Evolutionary conservation across 106 monocot genomes (phyloP), one percentile per base, ranked within the genome.

Genomic region (Posidonia australis): DNA sequence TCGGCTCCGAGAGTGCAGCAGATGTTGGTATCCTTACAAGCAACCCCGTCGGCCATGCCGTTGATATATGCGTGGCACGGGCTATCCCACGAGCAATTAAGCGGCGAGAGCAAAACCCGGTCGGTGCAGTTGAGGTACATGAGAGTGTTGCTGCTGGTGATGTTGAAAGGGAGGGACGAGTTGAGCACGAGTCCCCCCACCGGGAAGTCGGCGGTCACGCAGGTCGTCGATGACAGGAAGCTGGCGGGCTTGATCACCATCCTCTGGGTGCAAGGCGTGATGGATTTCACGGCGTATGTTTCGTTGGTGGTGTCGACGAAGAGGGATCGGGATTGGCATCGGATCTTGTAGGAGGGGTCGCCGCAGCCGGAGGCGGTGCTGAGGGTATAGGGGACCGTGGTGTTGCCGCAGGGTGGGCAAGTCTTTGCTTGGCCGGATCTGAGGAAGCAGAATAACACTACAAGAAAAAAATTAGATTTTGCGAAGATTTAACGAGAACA

Each of bases 81-180:
- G 59, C 76, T 76, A 42, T 44, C 31, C 62, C 82, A 60, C 60
- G 82, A 67, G 78, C 92, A 92, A 76, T 92, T 92, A 52, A 92
- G 82, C 17, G 92, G 84, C 30, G 92, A 84, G 17, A 51, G 60
- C 45, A 92, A 78, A 22, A 92, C 53, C 6, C 18, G 12, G 0
- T 48, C 0, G 44, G 92, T 66, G 81, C 92, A 92, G 73, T 92
- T 92, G 51, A 87, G 76, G 64, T 87, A 77, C 76, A 92, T 68
- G 70, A 92, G 76, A 61, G 85, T 88, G 79, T 92, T 92, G 70
- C 67, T 59, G 48, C 67, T 44, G 65, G 80, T 76, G 78, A 92
- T 77, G 69, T 92, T 92, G 82, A 92, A 92, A 60, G 92, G 92
- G 70, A 76, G 68, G 17, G 88, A 72, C 17, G 45, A 2, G 69